Evolutionary conservation across 2,329 filamentous ascomycete species (phyloP).

Genomic region (Hypoxylon sp.): DNA sequence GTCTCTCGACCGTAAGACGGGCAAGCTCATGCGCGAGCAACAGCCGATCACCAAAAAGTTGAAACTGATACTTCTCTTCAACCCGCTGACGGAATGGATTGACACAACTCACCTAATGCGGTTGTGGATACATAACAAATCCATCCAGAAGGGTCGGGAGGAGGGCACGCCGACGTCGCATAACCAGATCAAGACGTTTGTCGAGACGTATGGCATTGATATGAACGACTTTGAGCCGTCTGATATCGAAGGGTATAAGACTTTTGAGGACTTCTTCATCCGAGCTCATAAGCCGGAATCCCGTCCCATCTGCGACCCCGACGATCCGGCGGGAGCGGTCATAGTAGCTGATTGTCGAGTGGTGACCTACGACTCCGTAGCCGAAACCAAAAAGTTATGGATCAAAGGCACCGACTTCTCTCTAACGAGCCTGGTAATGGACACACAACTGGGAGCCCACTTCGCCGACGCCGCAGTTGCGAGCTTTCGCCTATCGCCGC

Average conservation of each 20-base stretch:
- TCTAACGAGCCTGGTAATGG: constrained; percentile 54
- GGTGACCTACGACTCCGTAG: constrained; percentile 53
- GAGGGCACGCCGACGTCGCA: constrained; percentile 50
- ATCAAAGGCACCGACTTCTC: constrained; percentile 59
- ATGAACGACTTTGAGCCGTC: constrained; percentile 55
- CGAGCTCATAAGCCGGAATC: constrained; percentile 49
- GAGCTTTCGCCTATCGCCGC: constrained; percentile 56
- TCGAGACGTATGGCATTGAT: constrained; percentile 53
- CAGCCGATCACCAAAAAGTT: constrained; percentile 56
- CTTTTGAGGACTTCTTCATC: constrained; percentile 56
- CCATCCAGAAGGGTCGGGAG: constrained; percentile 43
- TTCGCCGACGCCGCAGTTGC: constrained; percentile 54
- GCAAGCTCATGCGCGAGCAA: constrained; percentile 53
- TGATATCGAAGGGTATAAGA: constrained; percentile 51
- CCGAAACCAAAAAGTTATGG: constrained; percentile 53
- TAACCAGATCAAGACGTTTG: constrained; percentile 53
- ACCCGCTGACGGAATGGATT: constrained; percentile 56
- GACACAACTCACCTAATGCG: constrained; percentile 54
- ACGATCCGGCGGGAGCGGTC: constrained; percentile 48
- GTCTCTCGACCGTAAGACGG: constrained; percentile 44
- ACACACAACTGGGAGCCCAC: constrained; percentile 48
- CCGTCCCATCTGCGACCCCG: constrained; percentile 47
- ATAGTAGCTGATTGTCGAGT: constrained; percentile 54
- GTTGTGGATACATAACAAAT: constrained; percentile 53
- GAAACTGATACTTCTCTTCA: constrained; percentile 57